A percentile compares a stretch with the other conserved stretches of the same genome.
These are phyloP conservation scores for Crocinoboletus sp. DNA, from an alignment of 1,284 basidiomycete genomes.

Conservation along the genomic window DNA sequence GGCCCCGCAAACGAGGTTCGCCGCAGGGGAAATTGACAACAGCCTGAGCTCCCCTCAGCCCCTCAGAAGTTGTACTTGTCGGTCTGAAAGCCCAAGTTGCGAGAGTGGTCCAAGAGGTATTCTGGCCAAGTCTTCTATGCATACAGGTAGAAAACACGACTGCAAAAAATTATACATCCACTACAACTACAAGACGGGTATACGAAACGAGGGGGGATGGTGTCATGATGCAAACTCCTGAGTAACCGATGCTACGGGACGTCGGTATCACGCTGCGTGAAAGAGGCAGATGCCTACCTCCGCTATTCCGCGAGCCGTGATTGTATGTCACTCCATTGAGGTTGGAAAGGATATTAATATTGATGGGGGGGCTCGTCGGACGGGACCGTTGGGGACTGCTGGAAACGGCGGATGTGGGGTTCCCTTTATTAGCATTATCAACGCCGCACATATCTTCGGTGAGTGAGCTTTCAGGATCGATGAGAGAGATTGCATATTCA, in stretches of 20 bases:
- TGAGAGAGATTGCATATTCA: slow-evolving; percentile 9
- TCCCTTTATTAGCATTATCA: neutral
- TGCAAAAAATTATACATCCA: neutral
- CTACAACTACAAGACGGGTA: too few relatives aligned
- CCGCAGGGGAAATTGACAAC: too few relatives aligned
- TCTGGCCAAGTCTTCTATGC: too few relatives aligned
- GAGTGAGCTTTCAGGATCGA: slow-evolving; percentile 2
- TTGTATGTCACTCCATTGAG: neutral
- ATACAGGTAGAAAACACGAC: too few relatives aligned
- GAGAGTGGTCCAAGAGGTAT: too few relatives aligned
- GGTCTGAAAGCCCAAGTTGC: too few relatives aligned
- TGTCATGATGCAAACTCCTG: slow-evolving; percentile 1
- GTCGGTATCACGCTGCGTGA: neutral
- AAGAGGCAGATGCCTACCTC: slow-evolving; percentile 1
- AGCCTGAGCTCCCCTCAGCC: too few relatives aligned
- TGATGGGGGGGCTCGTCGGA: slow-evolving; percentile 3
- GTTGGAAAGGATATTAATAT: slow-evolving; percentile 5
- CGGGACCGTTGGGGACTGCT: neutral
- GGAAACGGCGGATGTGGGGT: neutral
- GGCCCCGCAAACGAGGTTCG: too few relatives aligned
- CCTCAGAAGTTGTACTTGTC: too few relatives aligned
- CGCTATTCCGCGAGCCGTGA: neutral
- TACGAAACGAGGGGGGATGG: neutral
- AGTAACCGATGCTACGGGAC: slow-evolving; percentile 4
- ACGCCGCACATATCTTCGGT: neutral